Evolutionary conservation across 306 rosid genomes (phyloP).

Genomic region (Sindora glabra): DNA sequence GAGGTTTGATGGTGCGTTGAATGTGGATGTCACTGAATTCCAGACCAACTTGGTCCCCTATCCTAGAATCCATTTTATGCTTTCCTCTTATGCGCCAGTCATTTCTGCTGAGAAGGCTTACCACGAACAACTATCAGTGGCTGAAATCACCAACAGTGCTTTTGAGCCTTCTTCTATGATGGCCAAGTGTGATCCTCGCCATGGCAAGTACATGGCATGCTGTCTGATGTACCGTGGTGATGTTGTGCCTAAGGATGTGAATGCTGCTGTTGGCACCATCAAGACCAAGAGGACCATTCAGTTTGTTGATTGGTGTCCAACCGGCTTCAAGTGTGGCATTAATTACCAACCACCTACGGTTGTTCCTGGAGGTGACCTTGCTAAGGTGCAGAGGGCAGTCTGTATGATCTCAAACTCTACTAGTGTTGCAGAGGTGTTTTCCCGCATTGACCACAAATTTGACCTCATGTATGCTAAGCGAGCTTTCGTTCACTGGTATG

Average conservation of each 20-base stretch:
- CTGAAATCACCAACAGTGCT: conserved; percentile 53
- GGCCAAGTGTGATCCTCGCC: conserved; percentile 61
- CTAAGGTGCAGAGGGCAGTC: conserved; percentile 54
- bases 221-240: conserved; percentile 58
- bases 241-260: conserved; percentile 59
- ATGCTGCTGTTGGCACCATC: conserved; percentile 50
- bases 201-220: conserved; percentile 55
- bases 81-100: conserved; percentile 53
- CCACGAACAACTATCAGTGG: conserved; percentile 48
- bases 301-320: conserved; percentile 57
- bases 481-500: conserved; percentile 55
- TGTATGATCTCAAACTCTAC: conserved; percentile 55
- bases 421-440: conserved; percentile 51
- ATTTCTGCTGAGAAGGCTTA: conserved; percentile 43
- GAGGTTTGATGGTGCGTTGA: conserved; percentile 48
- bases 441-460: conserved; percentile 46
- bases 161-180: conserved; percentile 56
- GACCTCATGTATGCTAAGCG: conserved; percentile 56
- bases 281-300: conserved; percentile 54
- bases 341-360: conserved; percentile 57
- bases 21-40: conserved; percentile 49
- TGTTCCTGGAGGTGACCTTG: conserved; percentile 54
- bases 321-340: conserved; percentile 53
- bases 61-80: conserved; percentile 59
- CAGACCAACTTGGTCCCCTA: conserved; percentile 56